These are phyloP conservation scores for Phalaenopsis aphrodite DNA, from an alignment of 106 monocot species.

Conservation along the genomic window DNA sequence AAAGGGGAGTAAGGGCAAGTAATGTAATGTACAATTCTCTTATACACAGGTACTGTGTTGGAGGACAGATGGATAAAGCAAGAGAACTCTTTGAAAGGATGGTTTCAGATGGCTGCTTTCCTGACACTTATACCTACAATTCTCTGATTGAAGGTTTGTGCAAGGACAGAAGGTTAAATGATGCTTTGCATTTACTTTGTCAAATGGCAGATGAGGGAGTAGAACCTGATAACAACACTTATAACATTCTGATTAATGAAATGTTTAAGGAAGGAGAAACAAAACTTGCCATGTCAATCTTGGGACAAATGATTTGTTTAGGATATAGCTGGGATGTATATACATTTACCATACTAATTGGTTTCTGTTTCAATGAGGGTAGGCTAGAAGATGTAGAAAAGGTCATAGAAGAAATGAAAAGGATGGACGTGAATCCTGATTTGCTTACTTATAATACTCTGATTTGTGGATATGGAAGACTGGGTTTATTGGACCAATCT, in stretches of 20 bases:
- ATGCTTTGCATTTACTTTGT: background rate
- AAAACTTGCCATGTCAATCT: slow-evolving; percentile 4
- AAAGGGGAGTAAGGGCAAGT: slow-evolving; percentile 11
- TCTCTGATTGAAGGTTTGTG: slow-evolving; percentile 15
- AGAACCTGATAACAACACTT: slow-evolving; percentile 8
- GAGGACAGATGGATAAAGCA: slow-evolving; percentile 10
- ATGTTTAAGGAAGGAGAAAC: slow-evolving; percentile 12
- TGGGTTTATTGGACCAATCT: slow-evolving; percentile 14
- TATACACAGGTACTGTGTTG: slow-evolving; percentile 6
- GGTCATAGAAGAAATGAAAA: slow-evolving; percentile 15
- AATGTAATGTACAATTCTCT: slow-evolving; percentile 14
- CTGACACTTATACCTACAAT: slow-evolving; percentile 15
- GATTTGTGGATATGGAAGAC: slow-evolving; percentile 13
- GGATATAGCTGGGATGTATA: slow-evolving; percentile 8
- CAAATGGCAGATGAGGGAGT: slow-evolving; percentile 11
- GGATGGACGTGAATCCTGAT: slow-evolving; percentile 8
- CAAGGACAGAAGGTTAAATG: slow-evolving; percentile 10
- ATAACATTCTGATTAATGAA: slow-evolving; percentile 17
- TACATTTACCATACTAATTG: slow-evolving; percentile 15
- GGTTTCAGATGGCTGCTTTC: slow-evolving; percentile 3
- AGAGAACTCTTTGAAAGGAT: slow-evolving; percentile 10
- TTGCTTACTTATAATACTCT: slow-evolving; percentile 16
- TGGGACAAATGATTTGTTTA: slow-evolving; percentile 20
- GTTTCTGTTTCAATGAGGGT: slow-evolving; percentile 16
- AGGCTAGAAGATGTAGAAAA: slow-evolving; percentile 13